A percentile compares a stretch with the other conserved stretches of the same genome.
phyloP scores from a whole-genome alignment of 495 filamentous ascomycete species.

The Aspergillus panamensis region DNA sequence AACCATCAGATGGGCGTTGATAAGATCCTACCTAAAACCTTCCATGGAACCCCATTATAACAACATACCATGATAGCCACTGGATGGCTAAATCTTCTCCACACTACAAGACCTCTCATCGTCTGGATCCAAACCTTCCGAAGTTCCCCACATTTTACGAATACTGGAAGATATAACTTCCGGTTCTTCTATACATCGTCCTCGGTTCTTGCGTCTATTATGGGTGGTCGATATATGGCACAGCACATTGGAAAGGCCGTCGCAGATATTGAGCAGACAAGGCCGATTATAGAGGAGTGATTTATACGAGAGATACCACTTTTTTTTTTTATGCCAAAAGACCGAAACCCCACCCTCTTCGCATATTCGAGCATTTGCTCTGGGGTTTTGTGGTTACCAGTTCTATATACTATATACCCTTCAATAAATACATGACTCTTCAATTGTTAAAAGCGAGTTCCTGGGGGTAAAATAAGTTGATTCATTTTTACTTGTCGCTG shows the following conservation, averaged over 20 bases:
- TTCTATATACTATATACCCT: slow-evolving; percentile 16
- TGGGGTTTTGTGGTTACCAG: slow-evolving; percentile 3
- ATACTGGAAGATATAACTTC: background rate
- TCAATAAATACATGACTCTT: background rate
- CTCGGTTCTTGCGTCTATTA: slow-evolving; percentile 5
- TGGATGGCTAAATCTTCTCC: background rate
- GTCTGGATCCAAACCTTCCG: background rate
- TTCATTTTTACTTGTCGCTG: background rate
- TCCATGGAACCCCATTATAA: background rate
- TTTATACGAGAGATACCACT: slow-evolving; percentile 22
- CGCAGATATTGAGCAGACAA: slow-evolving; percentile 9
- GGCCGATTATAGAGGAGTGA: slow-evolving; percentile 17
- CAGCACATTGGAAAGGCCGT: slow-evolving; percentile 6
- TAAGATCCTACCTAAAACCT: background rate
- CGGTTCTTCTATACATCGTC: background rate
- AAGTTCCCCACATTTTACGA: background rate
- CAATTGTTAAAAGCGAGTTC: background rate
- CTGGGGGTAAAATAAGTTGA: background rate
- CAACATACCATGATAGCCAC: background rate
- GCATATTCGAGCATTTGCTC: slow-evolving; percentile 14
- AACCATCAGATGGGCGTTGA: slow-evolving; percentile 14
- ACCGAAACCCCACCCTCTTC: background rate
- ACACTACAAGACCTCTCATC: background rate
- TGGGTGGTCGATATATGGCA: background rate
- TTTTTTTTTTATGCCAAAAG: slow-evolving; percentile 8